These are phyloP conservation scores for Globisporangium recalcitrans DNA, from an alignment of 352 stramenopile genomes.

Conservation along the genomic window DNA sequence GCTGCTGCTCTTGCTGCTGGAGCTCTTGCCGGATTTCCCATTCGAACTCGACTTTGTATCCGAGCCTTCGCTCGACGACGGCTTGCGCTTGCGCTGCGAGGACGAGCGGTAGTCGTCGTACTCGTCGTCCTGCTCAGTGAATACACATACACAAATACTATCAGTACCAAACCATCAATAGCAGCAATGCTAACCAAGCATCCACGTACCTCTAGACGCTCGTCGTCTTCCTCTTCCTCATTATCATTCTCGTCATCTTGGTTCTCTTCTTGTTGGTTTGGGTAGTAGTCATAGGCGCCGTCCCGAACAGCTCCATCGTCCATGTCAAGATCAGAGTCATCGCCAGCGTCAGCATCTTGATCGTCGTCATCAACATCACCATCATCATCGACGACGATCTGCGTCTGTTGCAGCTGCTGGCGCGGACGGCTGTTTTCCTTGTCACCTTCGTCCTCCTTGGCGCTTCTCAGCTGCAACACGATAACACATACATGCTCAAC, in stretches of 20 bases:
- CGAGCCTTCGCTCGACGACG: slow-evolving; percentile 10
- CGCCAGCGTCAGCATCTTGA: background rate
- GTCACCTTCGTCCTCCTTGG: slow-evolving; percentile 15
- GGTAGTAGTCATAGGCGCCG: slow-evolving; percentile 15
- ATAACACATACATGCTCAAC: background rate
- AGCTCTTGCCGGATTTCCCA: background rate
- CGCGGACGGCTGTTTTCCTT: slow-evolving; percentile 32
- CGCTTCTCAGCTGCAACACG: background rate
- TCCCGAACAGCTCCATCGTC: slow-evolving; percentile 2
- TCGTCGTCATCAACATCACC: background rate
- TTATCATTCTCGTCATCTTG: slow-evolving; percentile 22
- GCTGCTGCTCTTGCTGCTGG: slow-evolving; percentile 15
- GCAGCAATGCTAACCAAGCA: background rate
- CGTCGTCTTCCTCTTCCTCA: slow-evolving; percentile 5
- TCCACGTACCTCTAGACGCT: slow-evolving; percentile 1
- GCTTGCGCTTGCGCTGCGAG: slow-evolving; percentile 17
- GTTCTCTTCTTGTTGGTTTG: slow-evolving; percentile 16
- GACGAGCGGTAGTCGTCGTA: background rate
- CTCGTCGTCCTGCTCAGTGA: background rate
- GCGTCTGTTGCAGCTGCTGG: background rate
- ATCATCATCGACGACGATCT: background rate
- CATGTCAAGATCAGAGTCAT: slow-evolving; percentile 6
- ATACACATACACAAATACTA: background rate
- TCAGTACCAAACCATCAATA: no score
- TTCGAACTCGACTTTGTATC: slow-evolving; percentile 5